Conservation (phyloP, 148 eudicot species). For the Vaccinium macrocarpon region DNA sequence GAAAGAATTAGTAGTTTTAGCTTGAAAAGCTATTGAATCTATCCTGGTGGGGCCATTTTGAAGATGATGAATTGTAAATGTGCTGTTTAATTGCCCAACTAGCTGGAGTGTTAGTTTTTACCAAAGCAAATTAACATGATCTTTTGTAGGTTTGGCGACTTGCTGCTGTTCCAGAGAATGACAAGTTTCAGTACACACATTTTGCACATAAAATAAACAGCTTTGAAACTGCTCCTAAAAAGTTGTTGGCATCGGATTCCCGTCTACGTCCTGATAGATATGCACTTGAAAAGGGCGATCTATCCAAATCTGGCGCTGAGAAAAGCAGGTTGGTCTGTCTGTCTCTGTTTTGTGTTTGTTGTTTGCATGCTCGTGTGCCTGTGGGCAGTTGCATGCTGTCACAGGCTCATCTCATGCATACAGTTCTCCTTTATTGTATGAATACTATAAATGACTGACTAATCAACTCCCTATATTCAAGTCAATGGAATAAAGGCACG, state of each 20-base stretch:
- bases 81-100: background rate
- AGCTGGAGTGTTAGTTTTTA: background rate
- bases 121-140: background rate
- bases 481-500: background rate
- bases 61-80: background rate
- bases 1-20: background rate
- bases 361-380: background rate
- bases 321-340: constrained; percentile 48
- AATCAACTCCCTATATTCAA: background rate
- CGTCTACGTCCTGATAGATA: constrained; percentile 83
- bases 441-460: background rate
- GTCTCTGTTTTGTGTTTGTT: background rate
- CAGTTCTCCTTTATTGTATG: no score
- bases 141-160: constrained; percentile 64
- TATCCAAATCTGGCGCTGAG: constrained; percentile 77
- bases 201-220: constrained; percentile 87
- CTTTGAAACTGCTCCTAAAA: constrained; percentile 79
- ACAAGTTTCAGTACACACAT: constrained; percentile 74
- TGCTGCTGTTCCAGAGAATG: constrained; percentile 64
- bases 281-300: constrained; percentile 84
- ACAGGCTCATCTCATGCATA: background rate
- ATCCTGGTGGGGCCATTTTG: background rate
- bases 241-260: constrained; percentile 76
- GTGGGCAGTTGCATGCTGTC: constrained; percentile 4
- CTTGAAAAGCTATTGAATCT: background rate